Evolutionary conservation across 345 rosid species (phyloP).

Genomic region (Moricandia arvensis): DNA sequence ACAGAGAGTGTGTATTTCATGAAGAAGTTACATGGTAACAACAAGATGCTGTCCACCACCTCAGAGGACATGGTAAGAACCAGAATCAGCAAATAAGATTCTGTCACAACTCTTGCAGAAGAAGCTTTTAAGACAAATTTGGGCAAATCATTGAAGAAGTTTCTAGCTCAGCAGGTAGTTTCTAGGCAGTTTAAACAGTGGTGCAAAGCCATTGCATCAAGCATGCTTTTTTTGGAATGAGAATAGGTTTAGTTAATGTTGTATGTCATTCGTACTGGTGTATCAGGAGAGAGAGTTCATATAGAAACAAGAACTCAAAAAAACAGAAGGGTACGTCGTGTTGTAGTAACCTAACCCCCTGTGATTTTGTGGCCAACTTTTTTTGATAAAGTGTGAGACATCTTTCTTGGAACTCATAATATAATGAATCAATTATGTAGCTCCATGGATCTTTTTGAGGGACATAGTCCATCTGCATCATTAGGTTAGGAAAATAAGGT

Average conservation of each 20-base stretch:
- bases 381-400: not conserved
- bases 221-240: not conserved
- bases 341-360: no score
- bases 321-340: not conserved
- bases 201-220: conserved; percentile 18
- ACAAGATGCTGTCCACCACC: no score
- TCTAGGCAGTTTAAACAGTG: conserved; percentile 3
- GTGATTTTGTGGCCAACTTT: conserved; percentile 23
- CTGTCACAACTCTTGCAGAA: conserved; percentile 18
- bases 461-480: no score
- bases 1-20: no score
- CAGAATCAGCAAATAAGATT: no score
- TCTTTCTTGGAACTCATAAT: not conserved
- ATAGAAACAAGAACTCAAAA: conserved; percentile 24
- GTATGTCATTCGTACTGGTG: conserved; percentile 21
- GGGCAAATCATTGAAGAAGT: not conserved
- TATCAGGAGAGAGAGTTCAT: conserved; percentile 27
- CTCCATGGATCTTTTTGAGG: no score
- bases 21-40: no score
- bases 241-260: conserved; percentile 27
- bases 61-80: no score
- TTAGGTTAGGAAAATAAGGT: no score
- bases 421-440: not conserved
- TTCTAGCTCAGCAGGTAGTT: conserved; percentile 9
- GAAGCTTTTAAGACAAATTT: conserved; percentile 2